Conservation (phyloP, 2,329 filamentous ascomycete genomes). For the Phialemonium atrogriseum region DNA sequence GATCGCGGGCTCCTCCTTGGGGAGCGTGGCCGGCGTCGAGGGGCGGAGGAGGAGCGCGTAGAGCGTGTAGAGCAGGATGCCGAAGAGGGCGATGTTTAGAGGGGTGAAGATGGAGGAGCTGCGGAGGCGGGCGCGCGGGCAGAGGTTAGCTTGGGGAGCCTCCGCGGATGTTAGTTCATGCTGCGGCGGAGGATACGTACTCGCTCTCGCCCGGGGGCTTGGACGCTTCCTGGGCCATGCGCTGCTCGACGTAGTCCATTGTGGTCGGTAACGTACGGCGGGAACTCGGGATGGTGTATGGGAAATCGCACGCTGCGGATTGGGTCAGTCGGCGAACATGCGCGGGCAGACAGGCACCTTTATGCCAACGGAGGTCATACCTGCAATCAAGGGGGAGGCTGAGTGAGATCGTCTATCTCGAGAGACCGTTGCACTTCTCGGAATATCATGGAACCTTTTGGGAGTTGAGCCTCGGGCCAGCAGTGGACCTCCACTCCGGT, state of each 20-base stretch:
- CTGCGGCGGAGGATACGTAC: slow-evolving; percentile 18
- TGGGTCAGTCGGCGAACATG: background rate
- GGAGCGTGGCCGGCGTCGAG: slow-evolving; percentile 34
- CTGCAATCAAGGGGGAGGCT: too few relatives aligned
- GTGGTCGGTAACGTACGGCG: too few relatives aligned
- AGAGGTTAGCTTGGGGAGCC: slow-evolving; percentile 6
- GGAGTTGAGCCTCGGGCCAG: too few relatives aligned
- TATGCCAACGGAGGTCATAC: too few relatives aligned
- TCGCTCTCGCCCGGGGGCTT: slow-evolving; percentile 22
- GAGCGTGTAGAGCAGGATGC: slow-evolving; percentile 47
- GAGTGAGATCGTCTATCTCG: too few relatives aligned
- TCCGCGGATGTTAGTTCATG: background rate
- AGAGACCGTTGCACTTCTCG: too few relatives aligned
- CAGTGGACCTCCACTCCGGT: too few relatives aligned
- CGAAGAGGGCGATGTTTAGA: slow-evolving; percentile 53
- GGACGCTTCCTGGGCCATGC: slow-evolving; percentile 44
- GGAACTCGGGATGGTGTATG: too few relatives aligned
- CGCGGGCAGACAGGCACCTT: too few relatives aligned
- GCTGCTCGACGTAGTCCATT: slow-evolving; percentile 52
- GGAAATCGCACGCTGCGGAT: too few relatives aligned
- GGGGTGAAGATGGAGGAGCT: slow-evolving; percentile 44
- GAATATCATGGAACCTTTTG: too few relatives aligned
- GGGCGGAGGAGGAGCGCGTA: slow-evolving; percentile 49
- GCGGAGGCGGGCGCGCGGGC: slow-evolving; percentile 4
- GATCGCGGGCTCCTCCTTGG: slow-evolving; percentile 45